Percentiles rank a stretch among this genome's conserved stretches.
phyloP scores from a whole-genome alignment of 192 early-diverging fungal genomes.

The Lunasporangiospora selenospora region DNA sequence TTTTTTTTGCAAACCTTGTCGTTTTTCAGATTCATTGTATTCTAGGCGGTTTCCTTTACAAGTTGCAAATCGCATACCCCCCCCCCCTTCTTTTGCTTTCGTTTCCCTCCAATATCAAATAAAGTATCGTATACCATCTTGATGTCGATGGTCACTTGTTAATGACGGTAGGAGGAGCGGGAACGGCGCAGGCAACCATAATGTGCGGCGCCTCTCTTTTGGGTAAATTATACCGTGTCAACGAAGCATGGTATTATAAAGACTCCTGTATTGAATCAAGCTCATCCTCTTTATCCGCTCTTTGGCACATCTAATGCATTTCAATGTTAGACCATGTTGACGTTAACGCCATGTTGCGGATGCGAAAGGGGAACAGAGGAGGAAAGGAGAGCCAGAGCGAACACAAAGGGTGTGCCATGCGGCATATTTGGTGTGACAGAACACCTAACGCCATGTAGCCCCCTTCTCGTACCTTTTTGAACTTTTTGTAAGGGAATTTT shows the following conservation, averaged over 20 bases:
- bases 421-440: background rate
- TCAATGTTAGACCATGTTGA: background rate
- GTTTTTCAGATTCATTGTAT: too few relatives aligned
- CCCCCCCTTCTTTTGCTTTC: too few relatives aligned
- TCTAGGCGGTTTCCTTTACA: too few relatives aligned
- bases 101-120: too few relatives aligned
- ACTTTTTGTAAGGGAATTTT: slow-evolving; percentile 68
- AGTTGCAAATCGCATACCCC: too few relatives aligned
- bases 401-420: too few relatives aligned
- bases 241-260: too few relatives aligned
- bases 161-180: too few relatives aligned
- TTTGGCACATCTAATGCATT: slow-evolving; percentile 35
- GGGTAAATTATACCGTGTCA: background rate
- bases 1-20: too few relatives aligned
- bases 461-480: slow-evolving; percentile 48
- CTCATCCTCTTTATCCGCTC: slow-evolving; percentile 46
- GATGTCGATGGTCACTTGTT: too few relatives aligned
- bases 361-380: background rate
- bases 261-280: slow-evolving; percentile 22
- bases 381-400: background rate
- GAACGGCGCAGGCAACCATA: too few relatives aligned
- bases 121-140: too few relatives aligned
- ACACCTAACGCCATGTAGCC: background rate
- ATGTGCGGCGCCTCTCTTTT: background rate
- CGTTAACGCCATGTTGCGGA: background rate